Base-by-base conservation (phyloP, 805 yeast species). In the Nakazawaea molendinolei region DNA sequence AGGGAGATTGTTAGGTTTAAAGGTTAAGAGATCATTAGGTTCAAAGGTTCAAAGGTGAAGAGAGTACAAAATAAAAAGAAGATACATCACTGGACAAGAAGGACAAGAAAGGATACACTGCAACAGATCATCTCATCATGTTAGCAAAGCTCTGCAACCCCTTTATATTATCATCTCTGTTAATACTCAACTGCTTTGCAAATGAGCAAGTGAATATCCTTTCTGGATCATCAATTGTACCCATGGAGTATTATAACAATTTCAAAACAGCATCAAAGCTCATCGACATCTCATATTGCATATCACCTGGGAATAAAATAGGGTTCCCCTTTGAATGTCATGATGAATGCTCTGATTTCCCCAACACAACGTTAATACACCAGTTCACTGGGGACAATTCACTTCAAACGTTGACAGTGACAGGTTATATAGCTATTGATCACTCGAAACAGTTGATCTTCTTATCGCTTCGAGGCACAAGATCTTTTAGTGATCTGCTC, bases 271-370 rank as follows among this genome's bases (percentile, higher is more conserved):
- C 58, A 35, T 66, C 71, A 4, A 67, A 63, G 42, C 50, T 67
- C 22, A 55, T 63, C 18, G 71, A 67, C 40, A 65, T 65, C 9
- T 50, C 71, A 5, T 66, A 66, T 42, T 67, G 73, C 42, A 53
- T 67, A 7, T 56, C 62, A 4, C 39, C 49, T 1, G 39, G 52
- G 5, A 47, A 49, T 13, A 47, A 47, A 3, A 55, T 66, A n/a
- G 46, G 49, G 3, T 44, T 46, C 26, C 71, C 71, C 1, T 66
- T 67, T 45, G 39, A 50, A 18, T 67, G 73, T 42, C 60, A 56
- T 17, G 48, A 61, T 19, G 46, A 48, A 6, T 65, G 71, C 40
- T 56, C 55, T 15, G 38, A 39, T 9, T 61, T 63, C 38, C 65
- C 66, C 2, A 57, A 65, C 36, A 44, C 62, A 39, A 50, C 61